Percentiles rank a stretch among this genome's conserved stretches.
Conservation (phyloP, 768 basidiomycete genomes). For the Dacryopinax primogenitus region DNA sequence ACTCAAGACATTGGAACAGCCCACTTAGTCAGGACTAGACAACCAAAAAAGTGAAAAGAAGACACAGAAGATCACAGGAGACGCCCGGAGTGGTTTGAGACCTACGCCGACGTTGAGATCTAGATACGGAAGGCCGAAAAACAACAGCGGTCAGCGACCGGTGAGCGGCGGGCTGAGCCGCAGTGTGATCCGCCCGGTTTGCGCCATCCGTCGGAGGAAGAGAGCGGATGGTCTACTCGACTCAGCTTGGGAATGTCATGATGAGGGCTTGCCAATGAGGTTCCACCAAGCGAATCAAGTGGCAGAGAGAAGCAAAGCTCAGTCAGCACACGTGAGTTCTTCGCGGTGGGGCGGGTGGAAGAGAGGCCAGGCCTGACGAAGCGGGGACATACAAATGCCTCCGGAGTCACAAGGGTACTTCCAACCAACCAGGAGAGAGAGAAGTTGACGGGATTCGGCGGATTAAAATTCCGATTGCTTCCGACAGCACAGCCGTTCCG, state of each 20-base stretch:
- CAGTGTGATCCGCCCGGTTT: constrained; percentile 2
- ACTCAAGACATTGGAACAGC: neutral
- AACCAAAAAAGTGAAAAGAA: neutral
- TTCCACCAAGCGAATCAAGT: neutral
- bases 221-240: neutral
- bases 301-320: neutral
- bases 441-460: neutral
- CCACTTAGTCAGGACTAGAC: neutral
- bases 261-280: neutral
- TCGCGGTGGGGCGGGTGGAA: neutral
- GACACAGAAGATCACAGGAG: neutral
- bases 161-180: neutral
- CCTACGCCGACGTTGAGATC: neutral
- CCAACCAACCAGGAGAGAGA: neutral
- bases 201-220: neutral
- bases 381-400: neutral
- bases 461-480: neutral
- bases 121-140: neutral
- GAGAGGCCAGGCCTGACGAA: neutral
- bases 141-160: neutral
- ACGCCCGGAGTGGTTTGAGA: neutral
- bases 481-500: neutral
- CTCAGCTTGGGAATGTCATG: neutral
- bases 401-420: neutral
- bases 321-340: constrained; percentile 6